Evolutionary conservation across 2,329 filamentous ascomycete genomes (phyloP), one percentile per base, ranked within the genome.

Genomic region (Colletotrichum australisinense): DNA sequence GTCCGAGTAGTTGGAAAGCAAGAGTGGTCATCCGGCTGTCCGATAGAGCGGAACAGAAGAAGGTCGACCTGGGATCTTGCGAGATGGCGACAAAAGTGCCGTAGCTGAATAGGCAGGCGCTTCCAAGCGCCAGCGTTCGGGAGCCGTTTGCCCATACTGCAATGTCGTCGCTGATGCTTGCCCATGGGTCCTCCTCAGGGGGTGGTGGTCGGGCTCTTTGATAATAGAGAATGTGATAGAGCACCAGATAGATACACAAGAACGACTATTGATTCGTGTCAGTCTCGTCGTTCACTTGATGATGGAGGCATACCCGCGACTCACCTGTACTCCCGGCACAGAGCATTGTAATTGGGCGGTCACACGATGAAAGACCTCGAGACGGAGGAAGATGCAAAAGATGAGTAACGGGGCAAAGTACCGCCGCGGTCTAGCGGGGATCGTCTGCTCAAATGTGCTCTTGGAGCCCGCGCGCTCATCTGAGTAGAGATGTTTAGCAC

Each of bases 291-390:
- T 49, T 35, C 24, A 1, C 8, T 16, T 22, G 16, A 16, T 1
- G n/a, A 24, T 26, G 19, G 53, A n/a, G 26, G 9, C 9, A 38
- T 38, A 16, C 7, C 3, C 1, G 35, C 6, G 8, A 74, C 78
- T 72, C 69, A 85, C 88, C 83, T 90, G 87, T 19, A 90, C 76
- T 3, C 88, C 88, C 24, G 85, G 81, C 14, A 79, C 81, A 7
- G 87, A 83, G 76, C 89, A 91, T 78, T 90, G 88, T 46, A 88
- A 83, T 71, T 86, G 83, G 30, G 80, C 79, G 16, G 86, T 83
- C 1, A 88, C 84, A 38, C 79, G 80, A 64, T 88, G 83, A 46
- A 87, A 85, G 2, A 87, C 78, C 72, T 89, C 86, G 19, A 90
- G 77, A 5, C 89, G 84, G 9, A 87, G 38, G 2, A 88, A 80